phyloP scores from a whole-genome alignment of 1,284 basidiomycete species.

The Pseudozyma flocculosa region DNA sequence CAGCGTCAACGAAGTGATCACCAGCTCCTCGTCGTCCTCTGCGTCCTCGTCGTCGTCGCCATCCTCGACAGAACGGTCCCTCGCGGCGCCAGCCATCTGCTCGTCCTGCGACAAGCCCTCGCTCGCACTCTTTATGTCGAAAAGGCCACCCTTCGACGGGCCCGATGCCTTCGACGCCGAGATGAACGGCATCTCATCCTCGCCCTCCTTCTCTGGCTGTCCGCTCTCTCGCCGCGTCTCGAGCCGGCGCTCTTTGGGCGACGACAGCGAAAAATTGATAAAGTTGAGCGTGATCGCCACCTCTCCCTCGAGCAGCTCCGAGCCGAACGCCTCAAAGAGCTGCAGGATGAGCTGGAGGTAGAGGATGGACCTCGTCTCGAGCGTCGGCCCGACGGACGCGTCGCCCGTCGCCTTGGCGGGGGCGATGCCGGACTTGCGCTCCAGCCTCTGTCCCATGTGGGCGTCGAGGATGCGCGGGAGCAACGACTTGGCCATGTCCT shows the following conservation, averaged over 20 bases:
- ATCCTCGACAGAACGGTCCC: background rate
- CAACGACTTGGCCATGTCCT: conserved; percentile 25
- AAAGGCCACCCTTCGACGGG: conserved; percentile 8
- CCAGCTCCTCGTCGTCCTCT: conserved; percentile 34
- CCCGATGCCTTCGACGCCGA: conserved; percentile 4
- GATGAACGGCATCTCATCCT: conserved; percentile 21
- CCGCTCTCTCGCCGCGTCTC: background rate
- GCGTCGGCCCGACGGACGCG: too few relatives aligned
- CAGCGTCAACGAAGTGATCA: conserved; percentile 42
- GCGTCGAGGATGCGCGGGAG: conserved; percentile 26
- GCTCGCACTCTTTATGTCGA: too few relatives aligned
- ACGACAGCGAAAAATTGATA: conserved; percentile 43
- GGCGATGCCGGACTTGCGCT: background rate
- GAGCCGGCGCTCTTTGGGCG: conserved; percentile 6
- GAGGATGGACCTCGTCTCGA: conserved; percentile 28
- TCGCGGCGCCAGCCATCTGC: background rate
- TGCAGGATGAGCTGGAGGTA: conserved; percentile 49
- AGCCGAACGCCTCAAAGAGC: conserved; percentile 48
- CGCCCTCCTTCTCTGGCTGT: background rate
- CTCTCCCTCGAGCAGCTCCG: conserved; percentile 41
- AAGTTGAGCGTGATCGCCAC: conserved; percentile 40
- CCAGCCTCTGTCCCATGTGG: conserved; percentile 31
- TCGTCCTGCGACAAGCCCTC: too few relatives aligned
- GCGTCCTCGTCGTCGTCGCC: conserved; percentile 6
- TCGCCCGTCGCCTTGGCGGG: too few relatives aligned